Percentiles rank a stretch among this genome's conserved stretches.
Evolutionary conservation across 176 grass and related monocot species (phyloP).

Genomic region (Phyllostachys edulis): DNA sequence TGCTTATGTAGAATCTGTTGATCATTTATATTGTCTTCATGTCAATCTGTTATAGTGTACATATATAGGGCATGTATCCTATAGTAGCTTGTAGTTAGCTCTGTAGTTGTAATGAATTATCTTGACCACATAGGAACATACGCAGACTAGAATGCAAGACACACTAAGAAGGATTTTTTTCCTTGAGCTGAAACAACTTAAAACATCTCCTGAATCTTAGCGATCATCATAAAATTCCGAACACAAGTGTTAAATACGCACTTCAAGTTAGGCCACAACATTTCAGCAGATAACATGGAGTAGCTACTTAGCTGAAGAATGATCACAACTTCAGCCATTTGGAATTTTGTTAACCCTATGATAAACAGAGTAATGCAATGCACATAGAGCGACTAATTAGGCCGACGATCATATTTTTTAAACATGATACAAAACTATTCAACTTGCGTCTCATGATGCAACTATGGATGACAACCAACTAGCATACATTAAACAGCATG

Average conservation of each 20-base stretch:
- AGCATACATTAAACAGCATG: too few relatives aligned
- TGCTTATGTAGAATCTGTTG: too few relatives aligned
- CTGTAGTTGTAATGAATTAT: constrained; percentile 9
- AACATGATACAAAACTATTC: not conserved
- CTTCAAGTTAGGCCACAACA: not conserved
- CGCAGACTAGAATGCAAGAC: not conserved
- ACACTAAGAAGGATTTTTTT: not conserved
- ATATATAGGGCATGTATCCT: too few relatives aligned
- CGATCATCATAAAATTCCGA: not conserved
- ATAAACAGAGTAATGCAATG: not conserved
- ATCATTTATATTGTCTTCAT: too few relatives aligned
- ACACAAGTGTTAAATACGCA: not conserved
- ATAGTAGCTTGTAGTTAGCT: too few relatives aligned
- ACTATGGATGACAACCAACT: not conserved
- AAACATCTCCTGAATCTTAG: not conserved
- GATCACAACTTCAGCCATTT: not conserved
- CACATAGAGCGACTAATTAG: not conserved
- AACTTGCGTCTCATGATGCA: not conserved
- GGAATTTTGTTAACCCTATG: not conserved
- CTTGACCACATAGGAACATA: not conserved
- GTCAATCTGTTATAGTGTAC: too few relatives aligned
- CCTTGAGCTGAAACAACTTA: not conserved
- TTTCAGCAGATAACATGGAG: not conserved
- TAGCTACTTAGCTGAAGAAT: not conserved
- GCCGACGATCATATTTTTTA: not conserved